Percentiles rank a stretch among this genome's conserved stretches.
phyloP scores from a whole-genome alignment of 768 basidiomycete species.

The Podaxis sp. region DNA sequence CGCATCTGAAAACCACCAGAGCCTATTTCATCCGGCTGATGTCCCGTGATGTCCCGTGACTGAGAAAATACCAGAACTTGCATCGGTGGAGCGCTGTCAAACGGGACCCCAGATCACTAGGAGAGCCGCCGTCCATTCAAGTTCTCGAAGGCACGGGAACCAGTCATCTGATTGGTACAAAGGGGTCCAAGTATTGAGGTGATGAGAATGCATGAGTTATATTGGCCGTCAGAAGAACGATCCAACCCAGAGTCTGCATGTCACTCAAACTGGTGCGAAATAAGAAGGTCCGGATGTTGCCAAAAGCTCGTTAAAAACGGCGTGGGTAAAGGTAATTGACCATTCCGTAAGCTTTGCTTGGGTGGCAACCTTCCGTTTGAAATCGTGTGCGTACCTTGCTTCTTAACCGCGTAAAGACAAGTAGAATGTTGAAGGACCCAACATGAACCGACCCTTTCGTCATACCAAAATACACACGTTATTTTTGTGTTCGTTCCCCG shows the following conservation, averaged over 20 bases:
- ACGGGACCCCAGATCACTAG: background rate
- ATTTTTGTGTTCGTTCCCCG: constrained; percentile 6
- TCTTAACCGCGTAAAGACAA: constrained; percentile 9
- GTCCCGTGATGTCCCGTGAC: constrained; percentile 14
- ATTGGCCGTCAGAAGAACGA: background rate
- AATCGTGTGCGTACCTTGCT: constrained; percentile 8
- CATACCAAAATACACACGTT: constrained; percentile 9
- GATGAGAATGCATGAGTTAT: background rate
- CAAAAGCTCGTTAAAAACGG: background rate
- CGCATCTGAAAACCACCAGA: background rate
- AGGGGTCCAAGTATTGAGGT: background rate
- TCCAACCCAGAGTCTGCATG: background rate
- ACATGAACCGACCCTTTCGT: constrained; percentile 7
- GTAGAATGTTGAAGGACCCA: constrained; percentile 1
- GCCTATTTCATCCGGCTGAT: constrained; percentile 16
- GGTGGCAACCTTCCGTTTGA: constrained; percentile 3
- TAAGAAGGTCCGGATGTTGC: background rate
- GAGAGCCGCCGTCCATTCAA: background rate
- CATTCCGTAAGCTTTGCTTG: background rate
- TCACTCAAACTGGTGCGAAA: background rate
- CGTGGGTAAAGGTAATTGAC: background rate
- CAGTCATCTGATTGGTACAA: background rate
- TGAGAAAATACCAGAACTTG: background rate
- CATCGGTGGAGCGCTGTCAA: constrained; percentile 1
- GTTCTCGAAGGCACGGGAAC: background rate